These are phyloP conservation scores for Thermomyces lanuginosus DNA, from an alignment of 2,329 filamentous ascomycete genomes.

Conservation along the genomic window DNA sequence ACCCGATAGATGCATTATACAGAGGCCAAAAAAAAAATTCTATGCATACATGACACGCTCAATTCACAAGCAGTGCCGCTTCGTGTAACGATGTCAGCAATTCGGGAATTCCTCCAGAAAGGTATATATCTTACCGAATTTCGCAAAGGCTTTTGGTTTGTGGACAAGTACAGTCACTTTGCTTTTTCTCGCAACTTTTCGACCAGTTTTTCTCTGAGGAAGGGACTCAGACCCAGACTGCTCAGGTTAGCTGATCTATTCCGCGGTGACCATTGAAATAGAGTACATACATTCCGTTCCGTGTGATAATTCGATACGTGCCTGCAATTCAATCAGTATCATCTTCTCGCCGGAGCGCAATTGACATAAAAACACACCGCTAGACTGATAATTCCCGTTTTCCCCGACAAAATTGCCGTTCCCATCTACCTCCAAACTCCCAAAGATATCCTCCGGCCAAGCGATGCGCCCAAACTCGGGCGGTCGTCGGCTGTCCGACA, in stretches of 20 bases:
- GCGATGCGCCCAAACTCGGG: conserved; percentile 49
- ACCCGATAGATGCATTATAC: conserved; percentile 1
- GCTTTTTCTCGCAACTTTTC: conserved; percentile 26
- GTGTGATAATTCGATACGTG: conserved; percentile 45
- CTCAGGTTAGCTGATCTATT: conserved; percentile 10
- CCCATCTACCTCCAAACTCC: conserved; percentile 45
- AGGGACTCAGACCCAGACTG: conserved; percentile 33
- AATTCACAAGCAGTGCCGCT: neutral
- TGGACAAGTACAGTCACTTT: neutral
- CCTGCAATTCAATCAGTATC: conserved; percentile 15
- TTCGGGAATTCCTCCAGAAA: neutral
- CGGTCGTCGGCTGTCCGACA: conserved; percentile 43
- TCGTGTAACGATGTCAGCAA: neutral
- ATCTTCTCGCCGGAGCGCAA: neutral
- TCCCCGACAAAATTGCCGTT: conserved; percentile 40
- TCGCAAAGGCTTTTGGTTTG: no score
- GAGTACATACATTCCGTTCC: conserved; percentile 40
- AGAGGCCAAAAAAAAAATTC: conserved; percentile 2
- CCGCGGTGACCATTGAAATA: conserved; percentile 1
- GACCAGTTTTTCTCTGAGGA: conserved; percentile 34
- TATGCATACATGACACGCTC: conserved; percentile 2
- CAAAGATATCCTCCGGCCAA: conserved; percentile 51
- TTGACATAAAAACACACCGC: conserved; percentile 30
- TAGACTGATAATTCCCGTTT: conserved; percentile 42
- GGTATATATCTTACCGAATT: neutral